Evolutionary conservation across 225 moss, liverwort and hornwort genomes (phyloP).

Genomic region (Sphagnum tenellum): DNA sequence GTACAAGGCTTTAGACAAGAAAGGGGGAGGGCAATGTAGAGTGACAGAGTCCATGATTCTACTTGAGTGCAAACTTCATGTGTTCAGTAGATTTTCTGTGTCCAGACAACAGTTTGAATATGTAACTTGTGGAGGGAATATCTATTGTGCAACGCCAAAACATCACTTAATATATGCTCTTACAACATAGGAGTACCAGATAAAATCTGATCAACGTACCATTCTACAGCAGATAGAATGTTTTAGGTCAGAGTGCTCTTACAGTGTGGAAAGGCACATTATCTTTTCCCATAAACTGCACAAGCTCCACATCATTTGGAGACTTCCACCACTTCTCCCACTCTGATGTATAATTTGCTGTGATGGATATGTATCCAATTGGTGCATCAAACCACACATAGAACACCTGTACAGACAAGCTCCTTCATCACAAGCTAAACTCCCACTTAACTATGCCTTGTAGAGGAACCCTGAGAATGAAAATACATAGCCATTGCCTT

Average conservation of each 20-base stretch:
- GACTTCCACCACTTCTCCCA: conserved; percentile 99
- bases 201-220: too few relatives aligned
- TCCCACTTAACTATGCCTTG: background rate
- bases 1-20: too few relatives aligned
- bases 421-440: background rate
- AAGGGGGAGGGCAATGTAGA: too few relatives aligned
- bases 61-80: too few relatives aligned
- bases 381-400: conserved; percentile 99
- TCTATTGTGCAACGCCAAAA: too few relatives aligned
- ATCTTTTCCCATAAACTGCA: conserved; percentile 99
- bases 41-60: too few relatives aligned
- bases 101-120: too few relatives aligned
- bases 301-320: conserved; percentile 80
- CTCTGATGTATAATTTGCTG: conserved; percentile 71
- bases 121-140: too few relatives aligned
- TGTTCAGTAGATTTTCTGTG: too few relatives aligned
- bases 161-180: too few relatives aligned
- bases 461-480: background rate
- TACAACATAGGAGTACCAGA: too few relatives aligned
- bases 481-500: background rate
- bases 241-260: conserved; percentile 1
- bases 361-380: conserved; percentile 92
- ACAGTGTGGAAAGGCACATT: conserved; percentile 98
- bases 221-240: too few relatives aligned
- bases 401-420: conserved; percentile 48